Conservation (phyloP, 1,139 yeast genomes). For the Pichia kudriavzevii region DNA sequence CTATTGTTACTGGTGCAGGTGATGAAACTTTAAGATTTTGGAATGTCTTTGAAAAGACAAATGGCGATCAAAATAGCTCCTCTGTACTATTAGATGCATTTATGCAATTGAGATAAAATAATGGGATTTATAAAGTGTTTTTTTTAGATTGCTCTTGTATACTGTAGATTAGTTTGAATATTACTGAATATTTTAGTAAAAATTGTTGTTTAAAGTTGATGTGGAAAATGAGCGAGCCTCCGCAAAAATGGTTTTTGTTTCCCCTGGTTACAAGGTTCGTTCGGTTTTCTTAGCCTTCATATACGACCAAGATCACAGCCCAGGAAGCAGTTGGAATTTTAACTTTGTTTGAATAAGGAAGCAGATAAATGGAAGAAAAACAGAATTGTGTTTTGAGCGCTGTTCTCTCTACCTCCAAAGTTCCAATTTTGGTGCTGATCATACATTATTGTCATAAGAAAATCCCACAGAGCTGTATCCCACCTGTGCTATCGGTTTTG, state of each 20-base stretch:
- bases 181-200: no score
- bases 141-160: no score
- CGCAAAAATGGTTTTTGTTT: no score
- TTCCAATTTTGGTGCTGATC: slow-evolving; percentile 31
- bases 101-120: slow-evolving; percentile 37
- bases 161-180: no score
- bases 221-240: no score
- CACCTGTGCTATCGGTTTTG: slow-evolving; percentile 31
- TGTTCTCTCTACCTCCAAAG: slow-evolving; percentile 31
- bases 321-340: no score
- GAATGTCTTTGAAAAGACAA: slow-evolving; percentile 80
- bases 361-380: slow-evolving; percentile 1
- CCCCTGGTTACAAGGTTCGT: no score
- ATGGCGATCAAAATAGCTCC: slow-evolving; percentile 47
- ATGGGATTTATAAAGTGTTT: no score
- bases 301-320: no score
- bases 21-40: slow-evolving; percentile 93
- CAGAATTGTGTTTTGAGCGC: slow-evolving; percentile 25
- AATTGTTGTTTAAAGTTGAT: no score
- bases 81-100: slow-evolving; percentile 72
- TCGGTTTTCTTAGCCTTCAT: no score
- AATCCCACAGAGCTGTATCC: slow-evolving; percentile 29
- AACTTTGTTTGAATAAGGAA: neutral
- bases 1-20: slow-evolving; percentile 98
- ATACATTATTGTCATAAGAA: slow-evolving; percentile 33